phyloP scores from a whole-genome alignment of 192 early-diverging fungal species.

The Coemansia sp. region DNA sequence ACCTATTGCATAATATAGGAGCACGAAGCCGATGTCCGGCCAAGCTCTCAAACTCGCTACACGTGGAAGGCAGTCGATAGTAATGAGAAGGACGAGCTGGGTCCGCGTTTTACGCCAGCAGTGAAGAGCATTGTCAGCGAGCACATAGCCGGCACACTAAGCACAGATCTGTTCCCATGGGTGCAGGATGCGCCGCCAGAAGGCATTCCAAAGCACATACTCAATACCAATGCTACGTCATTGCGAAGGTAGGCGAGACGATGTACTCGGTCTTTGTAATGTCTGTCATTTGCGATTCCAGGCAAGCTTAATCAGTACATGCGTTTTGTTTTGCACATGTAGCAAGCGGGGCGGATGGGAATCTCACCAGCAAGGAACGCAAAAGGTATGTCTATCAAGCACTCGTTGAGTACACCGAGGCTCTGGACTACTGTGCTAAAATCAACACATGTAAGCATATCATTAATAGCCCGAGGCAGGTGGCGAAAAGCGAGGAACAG shows the following conservation, averaged over 20 bases:
- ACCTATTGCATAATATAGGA: conserved; percentile 1
- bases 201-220: conserved; percentile 28
- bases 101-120: conserved; percentile 35
- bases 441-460: neutral
- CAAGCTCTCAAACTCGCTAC: neutral
- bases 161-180: conserved; percentile 44
- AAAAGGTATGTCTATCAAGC: neutral
- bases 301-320: neutral
- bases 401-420: neutral
- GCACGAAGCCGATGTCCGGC: neutral
- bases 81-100: neutral
- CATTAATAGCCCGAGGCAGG: neutral
- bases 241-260: conserved; percentile 35
- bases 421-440: neutral
- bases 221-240: conserved; percentile 33
- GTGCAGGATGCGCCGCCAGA: conserved; percentile 23
- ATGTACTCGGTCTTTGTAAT: no score
- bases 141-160: conserved; percentile 19
- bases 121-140: conserved; percentile 35
- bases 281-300: no score
- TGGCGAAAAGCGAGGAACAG: conserved; percentile 15
- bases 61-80: conserved; percentile 10
- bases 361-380: neutral
- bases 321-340: neutral
- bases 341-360: conserved; percentile 11